Percentiles rank a stretch among this genome's conserved stretches.
Conservation (phyloP, 2,329 filamentous ascomycete species). For the Pseudogymnoascus sp. region DNA sequence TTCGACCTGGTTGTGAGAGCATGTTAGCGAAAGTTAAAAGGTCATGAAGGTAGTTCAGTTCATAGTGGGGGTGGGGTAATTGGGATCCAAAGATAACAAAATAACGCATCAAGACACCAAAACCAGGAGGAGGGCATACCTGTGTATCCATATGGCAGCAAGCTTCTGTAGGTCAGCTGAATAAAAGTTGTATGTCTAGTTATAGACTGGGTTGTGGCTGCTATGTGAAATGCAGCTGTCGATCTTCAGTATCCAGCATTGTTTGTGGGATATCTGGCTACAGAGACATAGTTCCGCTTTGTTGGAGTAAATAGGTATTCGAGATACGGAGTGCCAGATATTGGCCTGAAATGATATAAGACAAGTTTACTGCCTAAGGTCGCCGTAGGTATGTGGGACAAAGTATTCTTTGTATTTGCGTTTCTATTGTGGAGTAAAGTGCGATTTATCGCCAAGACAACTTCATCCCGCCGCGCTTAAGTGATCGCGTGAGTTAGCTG, state of each 20-base stretch:
- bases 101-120: neutral
- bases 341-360: neutral
- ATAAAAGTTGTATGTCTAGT: conserved; percentile 3
- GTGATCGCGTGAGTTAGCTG: conserved; percentile 9
- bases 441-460: conserved; percentile 10
- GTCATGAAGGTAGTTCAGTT: neutral
- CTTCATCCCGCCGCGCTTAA: conserved; percentile 10
- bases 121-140: neutral
- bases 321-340: neutral
- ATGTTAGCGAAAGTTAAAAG: neutral
- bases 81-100: neutral
- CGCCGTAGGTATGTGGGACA: neutral
- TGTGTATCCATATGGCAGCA: conserved; percentile 11
- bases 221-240: conserved; percentile 6
- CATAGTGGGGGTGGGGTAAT: conserved; percentile 2
- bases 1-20: conserved; percentile 62
- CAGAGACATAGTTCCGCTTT: conserved; percentile 5
- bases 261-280: conserved; percentile 9
- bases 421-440: conserved; percentile 10
- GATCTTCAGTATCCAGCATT: conserved; percentile 9
- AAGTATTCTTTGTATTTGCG: conserved; percentile 4
- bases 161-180: neutral
- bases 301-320: neutral
- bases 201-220: conserved; percentile 5
- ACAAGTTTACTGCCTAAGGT: neutral